These are phyloP conservation scores for Trametes gibbosa DNA, from an alignment of 768 basidiomycete genomes.

Conservation along the genomic window DNA sequence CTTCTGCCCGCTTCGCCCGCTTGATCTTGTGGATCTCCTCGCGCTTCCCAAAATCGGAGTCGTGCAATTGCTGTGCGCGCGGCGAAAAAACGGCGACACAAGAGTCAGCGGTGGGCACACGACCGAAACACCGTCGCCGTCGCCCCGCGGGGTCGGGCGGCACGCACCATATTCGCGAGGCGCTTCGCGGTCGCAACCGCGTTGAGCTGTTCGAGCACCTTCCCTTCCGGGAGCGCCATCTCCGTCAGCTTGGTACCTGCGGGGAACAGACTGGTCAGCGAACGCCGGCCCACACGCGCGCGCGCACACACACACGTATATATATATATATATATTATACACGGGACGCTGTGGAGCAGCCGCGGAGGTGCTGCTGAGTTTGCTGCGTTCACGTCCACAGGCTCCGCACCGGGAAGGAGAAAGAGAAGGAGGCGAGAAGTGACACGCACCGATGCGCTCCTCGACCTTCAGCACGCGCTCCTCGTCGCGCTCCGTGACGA, in stretches of 20 bases:
- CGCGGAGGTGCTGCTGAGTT: too few relatives aligned
- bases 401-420: too few relatives aligned
- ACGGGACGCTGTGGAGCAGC: too few relatives aligned
- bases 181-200: slow-evolving; percentile 90
- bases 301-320: too few relatives aligned
- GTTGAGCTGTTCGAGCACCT: slow-evolving; percentile 83
- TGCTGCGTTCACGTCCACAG: too few relatives aligned
- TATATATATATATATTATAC: too few relatives aligned
- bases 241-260: slow-evolving; percentile 75
- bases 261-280: too few relatives aligned
- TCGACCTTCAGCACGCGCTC: slow-evolving; percentile 82
- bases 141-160: background rate
- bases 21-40: slow-evolving; percentile 82
- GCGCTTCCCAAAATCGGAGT: slow-evolving; percentile 84
- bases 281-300: too few relatives aligned
- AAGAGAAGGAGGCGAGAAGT: background rate
- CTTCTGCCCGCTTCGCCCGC: slow-evolving; percentile 29
- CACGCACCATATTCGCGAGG: slow-evolving; percentile 87
- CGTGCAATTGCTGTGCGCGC: slow-evolving; percentile 68
- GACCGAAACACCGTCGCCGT: background rate
- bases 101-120: background rate
- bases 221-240: slow-evolving; percentile 72
- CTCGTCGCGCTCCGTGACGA: slow-evolving; percentile 93
- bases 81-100: background rate
- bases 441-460: slow-evolving; percentile 72